Base-by-base conservation (phyloP, 306 rosid species). In the Casuarina cunninghamiana region DNA sequence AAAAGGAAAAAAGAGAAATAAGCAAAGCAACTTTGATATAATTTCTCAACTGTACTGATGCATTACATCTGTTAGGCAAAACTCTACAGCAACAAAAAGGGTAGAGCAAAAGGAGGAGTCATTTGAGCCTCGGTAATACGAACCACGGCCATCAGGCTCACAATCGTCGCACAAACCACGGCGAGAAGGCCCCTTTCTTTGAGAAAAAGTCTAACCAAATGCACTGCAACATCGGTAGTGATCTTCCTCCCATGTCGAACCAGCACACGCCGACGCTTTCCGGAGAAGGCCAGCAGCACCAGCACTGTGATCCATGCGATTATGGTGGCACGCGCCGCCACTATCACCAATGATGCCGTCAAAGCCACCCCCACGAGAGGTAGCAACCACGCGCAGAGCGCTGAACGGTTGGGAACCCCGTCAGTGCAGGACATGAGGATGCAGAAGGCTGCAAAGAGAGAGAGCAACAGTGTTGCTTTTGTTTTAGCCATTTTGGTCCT, bases 251-350 rank as follows among this genome's bases (percentile, higher is more conserved):
- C 86, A 44, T 75, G 82, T 55, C 76, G 67, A 32, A 84, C 86
- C 86, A 92, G 80, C 45, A 86, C 87, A 73, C 76, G 83, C 50
- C 91, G 89, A 38, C 92, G 88, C 42, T 88, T 87, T 15, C 96
- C 93, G 0, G 87, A 82, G 50, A 87, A 78, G 2, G 86, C 74
- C 39, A 90, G 73, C 53, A 92, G 83, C 82, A 90, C 97, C 79
- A 92, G 60, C 13, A 92, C 82, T 2, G 92, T 92, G 83, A 89
- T 79, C 89, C 91, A 90, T n/a, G 84, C 44, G 57, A 89, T 50
- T 87, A 89, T 79, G 67, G 90, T 80, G 78, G 87, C 92, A 6
- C 96, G 74, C 45, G 85, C 84, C 2, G 82, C 86, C 60, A 79
- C 44, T 6, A 87, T 67, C 53, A 75, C 75, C 62, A 75, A 37